These are phyloP conservation scores for Tripterygium wilfordii DNA, from an alignment of 177 flowering plant species.

Conservation along the genomic window DNA sequence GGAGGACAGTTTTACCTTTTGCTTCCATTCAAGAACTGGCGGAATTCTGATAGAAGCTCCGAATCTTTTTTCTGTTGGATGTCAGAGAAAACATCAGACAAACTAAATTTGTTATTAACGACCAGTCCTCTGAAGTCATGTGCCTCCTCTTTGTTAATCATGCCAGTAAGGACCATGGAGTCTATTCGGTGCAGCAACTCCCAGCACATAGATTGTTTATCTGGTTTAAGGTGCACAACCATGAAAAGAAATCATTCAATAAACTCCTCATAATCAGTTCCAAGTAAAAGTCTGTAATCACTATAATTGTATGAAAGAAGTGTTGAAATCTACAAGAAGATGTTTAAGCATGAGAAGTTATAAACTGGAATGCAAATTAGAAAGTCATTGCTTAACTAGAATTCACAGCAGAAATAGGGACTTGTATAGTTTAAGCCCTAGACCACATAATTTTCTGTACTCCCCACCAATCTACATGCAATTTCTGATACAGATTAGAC, in stretches of 20 bases:
- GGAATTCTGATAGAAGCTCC: conserved; percentile 55
- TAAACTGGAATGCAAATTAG: too few species aligned
- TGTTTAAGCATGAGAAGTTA: too few species aligned
- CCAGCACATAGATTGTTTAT: conserved; percentile 32
- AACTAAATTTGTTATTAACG: conserved; percentile 27
- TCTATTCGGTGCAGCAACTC: conserved; percentile 78
- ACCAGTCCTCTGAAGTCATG: conserved; percentile 51
- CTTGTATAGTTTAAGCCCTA: too few species aligned
- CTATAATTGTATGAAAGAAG: too few species aligned
- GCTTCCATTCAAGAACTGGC: conserved; percentile 31
- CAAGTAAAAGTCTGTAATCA: neutral
- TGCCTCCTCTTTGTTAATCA: conserved; percentile 47
- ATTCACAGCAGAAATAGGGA: too few species aligned
- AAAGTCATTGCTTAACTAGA: too few species aligned
- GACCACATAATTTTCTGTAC: too few species aligned
- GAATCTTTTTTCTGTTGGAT: conserved; percentile 37
- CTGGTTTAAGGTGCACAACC: conserved; percentile 19
- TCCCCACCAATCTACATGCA: too few species aligned
- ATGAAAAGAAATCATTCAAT: conserved; percentile 5
- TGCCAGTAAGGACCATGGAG: conserved; percentile 68
- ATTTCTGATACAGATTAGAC: too few species aligned
- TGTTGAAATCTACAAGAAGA: too few species aligned
- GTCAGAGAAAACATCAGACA: conserved; percentile 33
- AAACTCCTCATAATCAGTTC: neutral
- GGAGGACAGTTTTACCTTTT: conserved; percentile 51